Evolutionary conservation across 2,329 filamentous ascomycete genomes (phyloP), one percentile per base, ranked within the genome.

Genomic region (Chrysoporthe austroafricana): DNA sequence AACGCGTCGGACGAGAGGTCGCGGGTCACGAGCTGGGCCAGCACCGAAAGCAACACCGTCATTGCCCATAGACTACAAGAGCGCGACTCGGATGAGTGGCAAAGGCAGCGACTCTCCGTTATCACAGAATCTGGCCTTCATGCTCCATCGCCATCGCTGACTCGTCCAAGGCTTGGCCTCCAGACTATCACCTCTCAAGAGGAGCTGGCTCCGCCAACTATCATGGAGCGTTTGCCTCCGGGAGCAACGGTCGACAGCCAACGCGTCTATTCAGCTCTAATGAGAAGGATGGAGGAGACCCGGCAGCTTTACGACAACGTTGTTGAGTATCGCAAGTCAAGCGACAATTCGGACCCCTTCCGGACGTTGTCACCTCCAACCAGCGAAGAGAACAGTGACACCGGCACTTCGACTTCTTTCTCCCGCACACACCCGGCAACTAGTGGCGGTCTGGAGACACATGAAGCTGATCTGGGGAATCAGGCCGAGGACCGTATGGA

Each of bases 11-110:
- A 86, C 50, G 84, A 87, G 26, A 86, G 81, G 71, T 91, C 88
- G n/a, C 80, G 90, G 32, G 86, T 92, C 62, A 92, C 90, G 1
- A 93, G 90, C 75, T 93, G 91, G 91, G 86, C 85, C 4, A 87
- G 88, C 69, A 91, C 90, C 0, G 86, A 85, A 1, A 81, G 83
- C 1, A 84, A 84, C 66, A 88, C 85, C 2, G 83, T 86, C 2
- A 77, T 83, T 6, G 86, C 78, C 75, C 68, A 83, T 79, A 68
- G 81, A 68, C 63, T 79, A 70, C 66, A 75, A 65, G 57, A 77
- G 68, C 18, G 68, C 62, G 21, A 67, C 62, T 4, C 73, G 74
- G 65, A 77, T 74, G 83, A 86, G 69, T 78, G 84, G 81, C 81
- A 86, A 68, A 76, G 80, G 21, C 85, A 90, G 72, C 83, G 87